Evolutionary conservation across 1,284 basidiomycete species (phyloP).

Genomic region (Austroboletus rostrupii): DNA sequence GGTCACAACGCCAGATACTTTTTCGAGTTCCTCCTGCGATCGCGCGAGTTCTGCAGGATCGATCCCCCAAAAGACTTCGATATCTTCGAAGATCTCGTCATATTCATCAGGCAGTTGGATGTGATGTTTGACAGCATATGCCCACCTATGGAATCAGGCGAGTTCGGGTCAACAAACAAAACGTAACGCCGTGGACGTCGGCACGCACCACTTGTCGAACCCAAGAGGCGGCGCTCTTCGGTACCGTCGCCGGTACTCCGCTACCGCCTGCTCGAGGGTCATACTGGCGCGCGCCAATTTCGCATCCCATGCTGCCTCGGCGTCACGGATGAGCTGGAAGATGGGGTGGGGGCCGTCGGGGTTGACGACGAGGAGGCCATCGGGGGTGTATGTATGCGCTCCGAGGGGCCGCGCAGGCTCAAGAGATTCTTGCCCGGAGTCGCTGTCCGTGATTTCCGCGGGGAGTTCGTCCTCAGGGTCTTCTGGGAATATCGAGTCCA

Average conservation of each 20-base stretch:
- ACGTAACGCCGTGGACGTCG: too few relatives aligned
- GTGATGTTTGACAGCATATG: constrained; percentile 48
- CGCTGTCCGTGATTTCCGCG: too few relatives aligned
- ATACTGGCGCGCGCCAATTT: constrained; percentile 42
- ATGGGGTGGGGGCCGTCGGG: constrained; percentile 39
- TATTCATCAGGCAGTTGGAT: constrained; percentile 60
- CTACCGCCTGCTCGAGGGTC: constrained; percentile 41
- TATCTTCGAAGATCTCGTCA: constrained; percentile 49
- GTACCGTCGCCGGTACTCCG: constrained; percentile 47
- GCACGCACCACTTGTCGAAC: constrained; percentile 52
- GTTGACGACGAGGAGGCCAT: constrained; percentile 32
- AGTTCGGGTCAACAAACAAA: neutral
- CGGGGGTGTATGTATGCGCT: constrained; percentile 21
- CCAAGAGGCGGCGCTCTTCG: constrained; percentile 46
- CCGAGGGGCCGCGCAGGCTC: constrained; percentile 3
- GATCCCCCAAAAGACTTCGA: constrained; percentile 55
- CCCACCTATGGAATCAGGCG: constrained; percentile 41
- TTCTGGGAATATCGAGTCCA: neutral
- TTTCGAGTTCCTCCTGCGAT: constrained; percentile 39
- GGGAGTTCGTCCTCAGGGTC: neutral
- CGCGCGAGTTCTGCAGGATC: constrained; percentile 41
- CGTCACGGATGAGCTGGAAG: constrained; percentile 41
- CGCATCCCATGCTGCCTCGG: constrained; percentile 37
- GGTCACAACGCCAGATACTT: constrained; percentile 16
- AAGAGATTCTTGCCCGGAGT: too few relatives aligned